phyloP scores from a whole-genome alignment of 805 yeast species.

The Saccharomycodes ludwigii region DNA sequence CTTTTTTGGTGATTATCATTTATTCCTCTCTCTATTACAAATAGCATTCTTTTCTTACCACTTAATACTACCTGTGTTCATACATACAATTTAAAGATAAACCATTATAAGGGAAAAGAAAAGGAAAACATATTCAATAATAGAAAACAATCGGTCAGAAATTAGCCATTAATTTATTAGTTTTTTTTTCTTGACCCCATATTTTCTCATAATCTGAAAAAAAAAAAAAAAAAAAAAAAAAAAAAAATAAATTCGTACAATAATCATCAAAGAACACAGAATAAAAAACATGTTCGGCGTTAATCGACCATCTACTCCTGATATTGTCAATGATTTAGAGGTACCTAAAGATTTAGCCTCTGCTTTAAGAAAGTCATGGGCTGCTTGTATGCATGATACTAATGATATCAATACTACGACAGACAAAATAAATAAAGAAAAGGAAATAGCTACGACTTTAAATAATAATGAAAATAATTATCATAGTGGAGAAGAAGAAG shows the following conservation, averaged over 20 bases:
- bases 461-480: not conserved
- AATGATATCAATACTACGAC: not conserved
- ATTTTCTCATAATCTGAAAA: not conserved
- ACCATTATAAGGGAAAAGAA: no score
- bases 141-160: no score
- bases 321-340: not conserved
- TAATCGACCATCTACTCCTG: not conserved
- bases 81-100: no score
- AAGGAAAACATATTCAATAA: no score
- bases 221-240: not conserved
- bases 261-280: not conserved
- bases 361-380: constrained; percentile 23
- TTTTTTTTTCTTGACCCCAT: not conserved
- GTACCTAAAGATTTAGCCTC: constrained; percentile 11
- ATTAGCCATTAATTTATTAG: no score
- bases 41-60: no score
- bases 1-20: no score
- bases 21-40: no score
- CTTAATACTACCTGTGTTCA: no score
- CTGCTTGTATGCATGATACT: constrained; percentile 11
- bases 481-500: not conserved
- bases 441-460: no score
- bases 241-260: not conserved
- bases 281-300: not conserved
- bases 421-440: no score